A percentile compares a stretch with the other conserved stretches of the same genome.
These are phyloP conservation scores for Tricholoma hemisulphureum DNA, from an alignment of 768 basidiomycete species.

Conservation along the genomic window DNA sequence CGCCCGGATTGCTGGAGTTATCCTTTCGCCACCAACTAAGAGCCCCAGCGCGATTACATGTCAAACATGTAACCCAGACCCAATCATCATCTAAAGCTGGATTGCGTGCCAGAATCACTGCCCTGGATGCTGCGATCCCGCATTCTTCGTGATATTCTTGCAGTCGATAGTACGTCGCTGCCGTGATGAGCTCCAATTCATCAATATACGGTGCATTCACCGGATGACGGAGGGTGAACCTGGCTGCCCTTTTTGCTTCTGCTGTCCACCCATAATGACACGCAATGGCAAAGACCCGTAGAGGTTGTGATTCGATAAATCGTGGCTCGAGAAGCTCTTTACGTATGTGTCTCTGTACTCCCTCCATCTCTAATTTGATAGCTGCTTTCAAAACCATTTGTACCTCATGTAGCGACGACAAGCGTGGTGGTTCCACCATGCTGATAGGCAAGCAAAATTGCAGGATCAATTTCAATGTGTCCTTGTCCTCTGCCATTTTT, in stretches of 20 bases:
- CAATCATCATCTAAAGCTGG: conserved; percentile 24
- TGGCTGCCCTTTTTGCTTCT: conserved; percentile 34
- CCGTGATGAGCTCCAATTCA: conserved; percentile 42
- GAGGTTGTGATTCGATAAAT: conserved; percentile 36
- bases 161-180: conserved; percentile 39
- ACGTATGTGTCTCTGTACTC: conserved; percentile 33
- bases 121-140: conserved; percentile 27
- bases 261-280: conserved; percentile 36
- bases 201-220: conserved; percentile 25
- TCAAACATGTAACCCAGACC: conserved; percentile 31
- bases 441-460: conserved; percentile 50
- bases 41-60: conserved; percentile 20
- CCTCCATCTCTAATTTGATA: conserved; percentile 51
- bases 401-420: conserved; percentile 40
- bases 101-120: not conserved
- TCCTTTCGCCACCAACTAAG: not conserved
- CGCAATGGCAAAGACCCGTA: conserved; percentile 46
- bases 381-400: conserved; percentile 44
- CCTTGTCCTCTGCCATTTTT: conserved; percentile 46
- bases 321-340: conserved; percentile 30
- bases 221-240: conserved; percentile 33
- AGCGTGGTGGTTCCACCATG: conserved; percentile 26
- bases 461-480: conserved; percentile 41
- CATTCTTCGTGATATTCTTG: conserved; percentile 42
- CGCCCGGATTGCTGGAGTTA: conserved; percentile 14